A percentile compares a stretch with the other conserved stretches of the same genome.
These are phyloP conservation scores for Skeletonema menzelii DNA, from an alignment of 108 stramenopile genomes.

Conservation along the genomic window DNA sequence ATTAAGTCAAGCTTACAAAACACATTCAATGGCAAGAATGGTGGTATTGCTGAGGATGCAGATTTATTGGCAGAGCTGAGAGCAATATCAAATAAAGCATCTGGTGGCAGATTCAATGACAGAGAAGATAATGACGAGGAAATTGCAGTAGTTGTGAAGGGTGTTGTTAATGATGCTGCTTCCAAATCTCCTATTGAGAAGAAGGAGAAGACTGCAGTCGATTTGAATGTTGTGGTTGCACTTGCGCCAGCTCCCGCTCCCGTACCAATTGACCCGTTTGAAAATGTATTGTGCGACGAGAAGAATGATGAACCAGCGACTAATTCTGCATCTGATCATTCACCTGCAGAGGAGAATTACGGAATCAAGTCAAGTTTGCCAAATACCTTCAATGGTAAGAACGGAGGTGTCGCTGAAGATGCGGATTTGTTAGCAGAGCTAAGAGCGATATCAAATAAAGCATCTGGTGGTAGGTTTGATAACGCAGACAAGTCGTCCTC, in stretches of 20 bases:
- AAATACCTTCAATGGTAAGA: constrained; percentile 45
- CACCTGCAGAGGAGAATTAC: not conserved
- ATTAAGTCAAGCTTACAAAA: constrained; percentile 46
- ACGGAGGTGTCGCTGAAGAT: constrained; percentile 76
- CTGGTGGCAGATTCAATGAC: constrained; percentile 37
- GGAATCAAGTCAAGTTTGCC: not conserved
- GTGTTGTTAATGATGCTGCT: not conserved
- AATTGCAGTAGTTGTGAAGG: not conserved
- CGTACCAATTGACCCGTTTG: not conserved
- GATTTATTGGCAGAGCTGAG: constrained; percentile 56
- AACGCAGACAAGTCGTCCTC: not conserved
- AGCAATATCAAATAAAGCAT: constrained; percentile 52
- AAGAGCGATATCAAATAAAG: constrained; percentile 53
- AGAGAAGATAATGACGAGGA: not conserved
- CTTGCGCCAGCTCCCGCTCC: not conserved
- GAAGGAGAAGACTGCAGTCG: not conserved
- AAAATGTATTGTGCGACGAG: not conserved
- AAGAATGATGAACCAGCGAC: not conserved
- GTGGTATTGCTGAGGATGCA: constrained; percentile 74
- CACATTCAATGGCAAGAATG: constrained; percentile 74
- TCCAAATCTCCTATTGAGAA: not conserved
- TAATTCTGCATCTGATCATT: not conserved
- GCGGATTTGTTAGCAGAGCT: constrained; percentile 55
- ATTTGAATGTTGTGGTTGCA: constrained; percentile 1
- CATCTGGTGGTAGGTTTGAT: constrained; percentile 34